Evolutionary conservation across 1,284 basidiomycete genomes (phyloP).

Genomic region (Flammula alnicola): DNA sequence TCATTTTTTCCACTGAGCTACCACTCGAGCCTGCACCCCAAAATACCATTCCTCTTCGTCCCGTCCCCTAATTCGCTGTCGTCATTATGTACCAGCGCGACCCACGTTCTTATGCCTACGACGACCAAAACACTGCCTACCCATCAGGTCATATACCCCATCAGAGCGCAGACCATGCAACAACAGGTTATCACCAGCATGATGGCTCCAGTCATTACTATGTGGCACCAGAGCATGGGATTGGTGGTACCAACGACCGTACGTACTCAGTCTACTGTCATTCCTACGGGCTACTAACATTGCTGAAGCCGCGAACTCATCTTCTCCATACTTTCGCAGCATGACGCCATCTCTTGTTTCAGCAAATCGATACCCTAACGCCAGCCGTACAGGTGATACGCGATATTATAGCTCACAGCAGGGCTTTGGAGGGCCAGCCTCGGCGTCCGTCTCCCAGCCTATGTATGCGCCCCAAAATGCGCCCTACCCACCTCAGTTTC

Average conservation of each 20-base stretch:
- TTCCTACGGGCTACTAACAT: slow-evolving; percentile 8
- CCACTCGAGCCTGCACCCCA: slow-evolving; percentile 15
- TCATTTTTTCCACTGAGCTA: slow-evolving; percentile 32
- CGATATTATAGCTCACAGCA: slow-evolving; percentile 35
- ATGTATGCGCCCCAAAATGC: slow-evolving; percentile 36
- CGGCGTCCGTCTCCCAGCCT: slow-evolving; percentile 29
- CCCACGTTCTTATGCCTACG: slow-evolving; percentile 43
- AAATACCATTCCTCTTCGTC: slow-evolving; percentile 18
- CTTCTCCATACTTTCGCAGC: slow-evolving; percentile 40
- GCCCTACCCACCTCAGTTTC: slow-evolving; percentile 35
- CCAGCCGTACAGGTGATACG: slow-evolving; percentile 29
- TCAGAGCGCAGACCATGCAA: slow-evolving; percentile 30
- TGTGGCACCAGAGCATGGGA: slow-evolving; percentile 28
- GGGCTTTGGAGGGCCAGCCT: slow-evolving; percentile 32
- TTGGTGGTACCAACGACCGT: slow-evolving; percentile 31
- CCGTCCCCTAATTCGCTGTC: slow-evolving; percentile 16
- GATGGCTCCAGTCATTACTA: slow-evolving; percentile 39
- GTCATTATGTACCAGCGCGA: slow-evolving; percentile 41
- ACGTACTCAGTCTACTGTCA: slow-evolving; percentile 7
- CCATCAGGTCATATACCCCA: slow-evolving; percentile 30
- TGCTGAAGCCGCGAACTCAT: slow-evolving; percentile 24
- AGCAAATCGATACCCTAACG: slow-evolving; percentile 35
- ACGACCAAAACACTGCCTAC: slow-evolving; percentile 37
- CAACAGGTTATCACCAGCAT: slow-evolving; percentile 36
- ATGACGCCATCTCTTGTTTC: slow-evolving; percentile 39